A percentile compares a stretch with the other conserved stretches of the same genome.
phyloP scores from a whole-genome alignment of 768 basidiomycete genomes.

The Phylloporus rhodoxanthus region DNA sequence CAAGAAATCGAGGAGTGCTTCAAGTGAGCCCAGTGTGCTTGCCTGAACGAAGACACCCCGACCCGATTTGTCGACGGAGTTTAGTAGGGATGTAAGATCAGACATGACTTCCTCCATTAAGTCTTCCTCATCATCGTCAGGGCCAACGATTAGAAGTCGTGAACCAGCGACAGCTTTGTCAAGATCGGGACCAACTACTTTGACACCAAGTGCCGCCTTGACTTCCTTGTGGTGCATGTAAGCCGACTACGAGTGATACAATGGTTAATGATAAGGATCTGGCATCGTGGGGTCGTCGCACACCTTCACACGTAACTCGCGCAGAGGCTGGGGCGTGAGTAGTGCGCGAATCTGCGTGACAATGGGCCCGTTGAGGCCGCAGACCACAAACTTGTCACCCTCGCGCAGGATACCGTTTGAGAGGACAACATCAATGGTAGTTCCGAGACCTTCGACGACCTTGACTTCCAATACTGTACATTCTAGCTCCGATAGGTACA shows the following conservation, averaged over 20 bases:
- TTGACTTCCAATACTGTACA: conserved; percentile 99
- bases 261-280: conserved; percentile 1
- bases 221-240: conserved; percentile 98
- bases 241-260: conserved; percentile 52
- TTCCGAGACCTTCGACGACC: conserved; percentile 95
- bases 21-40: conserved; percentile 92
- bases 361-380: conserved; percentile 95
- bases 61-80: conserved; percentile 92
- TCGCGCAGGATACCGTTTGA: conserved; percentile 91
- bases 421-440: conserved; percentile 93
- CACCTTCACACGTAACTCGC: conserved; percentile 94
- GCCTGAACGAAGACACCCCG: conserved; percentile 97
- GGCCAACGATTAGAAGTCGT: conserved; percentile 83
- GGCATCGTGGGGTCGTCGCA: conserved; percentile 9
- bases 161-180: conserved; percentile 99
- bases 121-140: conserved; percentile 96
- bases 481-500: conserved; percentile 96
- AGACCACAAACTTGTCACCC: conserved; percentile 91
- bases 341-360: conserved; percentile 91
- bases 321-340: conserved; percentile 91
- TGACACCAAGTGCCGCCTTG: conserved; percentile 95
- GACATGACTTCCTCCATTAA: conserved; percentile 95
- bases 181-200: conserved; percentile 89
- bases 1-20: conserved; percentile 94
- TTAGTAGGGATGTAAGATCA: conserved; percentile 81